These are phyloP conservation scores for Aureobasidium sp. DNA, from an alignment of 2,329 filamentous ascomycete species.

Conservation along the genomic window DNA sequence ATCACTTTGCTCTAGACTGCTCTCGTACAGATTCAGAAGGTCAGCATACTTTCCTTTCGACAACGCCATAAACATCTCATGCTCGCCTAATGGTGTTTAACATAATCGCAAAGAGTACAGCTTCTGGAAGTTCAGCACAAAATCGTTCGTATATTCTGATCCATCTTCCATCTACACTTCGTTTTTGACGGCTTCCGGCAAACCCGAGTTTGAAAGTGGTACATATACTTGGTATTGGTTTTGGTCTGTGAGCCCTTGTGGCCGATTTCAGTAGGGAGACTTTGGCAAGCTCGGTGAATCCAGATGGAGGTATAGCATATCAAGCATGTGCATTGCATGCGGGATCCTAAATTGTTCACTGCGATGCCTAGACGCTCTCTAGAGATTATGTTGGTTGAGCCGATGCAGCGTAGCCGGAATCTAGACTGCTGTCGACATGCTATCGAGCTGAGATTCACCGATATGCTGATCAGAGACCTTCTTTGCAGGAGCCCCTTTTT, in stretches of 20 bases:
- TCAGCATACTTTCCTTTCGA: conserved; percentile 16
- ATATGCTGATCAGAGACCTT: too few species aligned
- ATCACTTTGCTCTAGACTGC: conserved; percentile 15
- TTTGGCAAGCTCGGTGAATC: neutral
- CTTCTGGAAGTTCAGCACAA: neutral
- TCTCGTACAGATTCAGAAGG: conserved; percentile 20
- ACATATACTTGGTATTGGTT: neutral
- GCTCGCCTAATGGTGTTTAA: conserved; percentile 1
- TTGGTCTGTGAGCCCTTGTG: neutral
- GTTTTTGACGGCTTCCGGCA: too few species aligned
- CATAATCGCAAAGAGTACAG: neutral
- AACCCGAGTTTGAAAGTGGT: neutral
- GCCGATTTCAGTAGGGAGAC: neutral
- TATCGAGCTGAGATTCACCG: too few species aligned
- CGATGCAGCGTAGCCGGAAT: too few species aligned
- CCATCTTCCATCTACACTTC: neutral
- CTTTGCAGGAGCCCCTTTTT: too few species aligned
- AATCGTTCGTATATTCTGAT: neutral
- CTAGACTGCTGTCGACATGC: too few species aligned
- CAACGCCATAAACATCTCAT: conserved; percentile 20
- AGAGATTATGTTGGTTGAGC: too few species aligned
- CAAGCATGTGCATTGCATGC: neutral
- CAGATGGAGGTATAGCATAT: neutral
- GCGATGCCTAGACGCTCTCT: too few species aligned
- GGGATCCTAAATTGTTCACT: neutral